Percentiles rank a stretch among this genome's conserved stretches.
Conservation (phyloP, 495 filamentous ascomycete species). For the Physcia stellaris region DNA sequence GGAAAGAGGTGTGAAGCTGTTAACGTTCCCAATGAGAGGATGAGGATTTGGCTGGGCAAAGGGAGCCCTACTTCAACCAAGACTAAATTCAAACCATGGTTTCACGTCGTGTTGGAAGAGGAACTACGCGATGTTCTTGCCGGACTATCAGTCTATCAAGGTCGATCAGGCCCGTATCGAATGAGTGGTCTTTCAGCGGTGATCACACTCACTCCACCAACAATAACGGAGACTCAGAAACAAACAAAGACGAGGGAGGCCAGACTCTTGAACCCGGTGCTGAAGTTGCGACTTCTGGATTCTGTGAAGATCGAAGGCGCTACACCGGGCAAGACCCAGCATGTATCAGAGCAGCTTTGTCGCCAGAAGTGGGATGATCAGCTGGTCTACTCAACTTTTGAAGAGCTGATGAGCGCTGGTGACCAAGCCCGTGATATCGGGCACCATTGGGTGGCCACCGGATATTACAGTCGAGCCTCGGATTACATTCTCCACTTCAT, state of each 20-base stretch:
- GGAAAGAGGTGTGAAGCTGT: neutral
- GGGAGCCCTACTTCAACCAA: neutral
- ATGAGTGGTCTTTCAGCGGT: neutral
- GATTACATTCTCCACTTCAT: slow-evolving; percentile 4
- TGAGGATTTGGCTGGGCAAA: neutral
- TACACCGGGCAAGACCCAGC: neutral
- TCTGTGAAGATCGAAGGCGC: slow-evolving; percentile 1
- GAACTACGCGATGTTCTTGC: slow-evolving; percentile 2
- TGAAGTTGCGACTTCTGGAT: neutral
- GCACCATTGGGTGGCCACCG: neutral
- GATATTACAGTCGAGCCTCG: neutral
- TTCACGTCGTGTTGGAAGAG: slow-evolving; percentile 1
- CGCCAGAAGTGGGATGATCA: neutral
- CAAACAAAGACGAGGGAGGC: neutral
- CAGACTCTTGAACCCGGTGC: neutral
- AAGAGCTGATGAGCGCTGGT: slow-evolving; percentile 1
- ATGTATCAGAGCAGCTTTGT: neutral
- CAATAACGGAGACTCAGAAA: neutral
- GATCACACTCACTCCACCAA: neutral
- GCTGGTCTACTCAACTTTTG: neutral
- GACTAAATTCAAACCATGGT: neutral
- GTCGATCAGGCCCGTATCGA: neutral
- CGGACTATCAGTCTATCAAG: neutral
- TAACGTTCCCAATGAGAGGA: slow-evolving; percentile 4
- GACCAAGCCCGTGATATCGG: neutral